Base-by-base conservation (phyloP, 768 basidiomycete genomes). In the Russula sp. region DNA sequence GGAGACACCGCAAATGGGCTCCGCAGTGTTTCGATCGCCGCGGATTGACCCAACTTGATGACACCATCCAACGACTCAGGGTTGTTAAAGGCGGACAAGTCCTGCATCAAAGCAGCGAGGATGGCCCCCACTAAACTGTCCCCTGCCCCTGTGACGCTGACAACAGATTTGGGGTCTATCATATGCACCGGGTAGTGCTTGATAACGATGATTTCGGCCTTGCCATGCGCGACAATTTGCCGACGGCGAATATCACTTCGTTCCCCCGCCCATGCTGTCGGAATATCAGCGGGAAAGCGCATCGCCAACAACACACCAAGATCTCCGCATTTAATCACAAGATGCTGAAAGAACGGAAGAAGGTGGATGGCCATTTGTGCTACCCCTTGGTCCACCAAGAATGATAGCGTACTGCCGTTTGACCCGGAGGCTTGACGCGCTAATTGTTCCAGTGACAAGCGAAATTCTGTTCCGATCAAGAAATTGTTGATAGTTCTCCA, bases 81-180 rank as follows among this genome's bases (percentile, higher is more conserved):
- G 58, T 76, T 72, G n/a, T 75, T 72, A 60, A 88, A 82, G 5
- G 75, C 70, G 25, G 71, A 66, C 10, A 77, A 79, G 32, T 73
- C 67, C 22, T 77, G 66, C 7, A 77, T 71, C 13, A 93, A 73
- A 9, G 77, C 75, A 6, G 92, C 87, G n/a, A 95, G 72, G 35
- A 97, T 69, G 1, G 87, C 83, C 7, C 94, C 95, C 1, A 90
- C 93, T 29, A 97, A 81, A 3, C 90, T 87, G 73, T 98, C 95
- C 0, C 95, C 95, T 1, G 91, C 94, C 1, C 96, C 96, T 0
- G 95, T 98, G 9, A 92, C 90, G 66, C 87, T 94, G 22, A 86
- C 74, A 10, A 77, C 67, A 29, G 71, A 68, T 16, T 71, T 70
- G 6, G 65, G 38, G 5, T 69, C 51, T 7, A 83, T 66, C 4